Evolutionary conservation across 1,284 basidiomycete genomes (phyloP).

Genomic region (Ceraceosorus guamensis): DNA sequence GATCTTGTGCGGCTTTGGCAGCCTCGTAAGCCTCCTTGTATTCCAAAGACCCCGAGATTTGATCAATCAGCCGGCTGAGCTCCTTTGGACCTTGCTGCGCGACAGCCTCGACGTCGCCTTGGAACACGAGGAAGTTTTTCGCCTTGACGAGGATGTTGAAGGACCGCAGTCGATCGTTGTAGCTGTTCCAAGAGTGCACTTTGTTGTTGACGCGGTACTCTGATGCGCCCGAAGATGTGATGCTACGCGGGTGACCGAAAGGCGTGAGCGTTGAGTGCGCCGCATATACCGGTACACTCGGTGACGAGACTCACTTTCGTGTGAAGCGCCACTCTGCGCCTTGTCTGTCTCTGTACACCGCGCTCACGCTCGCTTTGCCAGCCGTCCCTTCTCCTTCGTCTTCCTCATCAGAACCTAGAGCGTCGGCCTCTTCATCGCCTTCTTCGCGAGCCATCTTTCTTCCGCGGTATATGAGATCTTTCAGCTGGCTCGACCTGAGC

Average conservation of each 20-base stretch:
- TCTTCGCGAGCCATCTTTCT: slow-evolving; percentile 55
- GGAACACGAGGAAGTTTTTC: slow-evolving; percentile 98
- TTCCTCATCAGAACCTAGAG: slow-evolving; percentile 34
- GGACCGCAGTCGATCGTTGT: slow-evolving; percentile 38
- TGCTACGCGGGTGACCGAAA: slow-evolving; percentile 54
- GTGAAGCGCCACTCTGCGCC: slow-evolving; percentile 82
- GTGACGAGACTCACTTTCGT: slow-evolving; percentile 64
- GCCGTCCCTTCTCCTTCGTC: slow-evolving; percentile 59
- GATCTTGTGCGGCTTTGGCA: slow-evolving; percentile 76
- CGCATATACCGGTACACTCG: not conserved
- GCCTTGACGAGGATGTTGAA: slow-evolving; percentile 93
- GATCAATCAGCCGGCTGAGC: slow-evolving; percentile 82
- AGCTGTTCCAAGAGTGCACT: slow-evolving; percentile 27
- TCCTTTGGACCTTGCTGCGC: slow-evolving; percentile 90
- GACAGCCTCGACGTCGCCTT: slow-evolving; percentile 93
- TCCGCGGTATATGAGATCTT: slow-evolving; percentile 90
- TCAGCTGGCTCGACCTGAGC: slow-evolving; percentile 82
- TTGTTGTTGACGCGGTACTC: slow-evolving; percentile 45
- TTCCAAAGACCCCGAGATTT: slow-evolving; percentile 71
- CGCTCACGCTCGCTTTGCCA: slow-evolving; percentile 87
- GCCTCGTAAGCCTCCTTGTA: slow-evolving; percentile 80
- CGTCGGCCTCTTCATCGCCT: slow-evolving; percentile 47
- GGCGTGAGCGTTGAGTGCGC: not conserved
- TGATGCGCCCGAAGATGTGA: slow-evolving; percentile 74
- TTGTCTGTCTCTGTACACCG: slow-evolving; percentile 71